Base-by-base conservation (phyloP, 2,329 filamentous ascomycete genomes). In the Ophiostoma himal-ulmi region DNA sequence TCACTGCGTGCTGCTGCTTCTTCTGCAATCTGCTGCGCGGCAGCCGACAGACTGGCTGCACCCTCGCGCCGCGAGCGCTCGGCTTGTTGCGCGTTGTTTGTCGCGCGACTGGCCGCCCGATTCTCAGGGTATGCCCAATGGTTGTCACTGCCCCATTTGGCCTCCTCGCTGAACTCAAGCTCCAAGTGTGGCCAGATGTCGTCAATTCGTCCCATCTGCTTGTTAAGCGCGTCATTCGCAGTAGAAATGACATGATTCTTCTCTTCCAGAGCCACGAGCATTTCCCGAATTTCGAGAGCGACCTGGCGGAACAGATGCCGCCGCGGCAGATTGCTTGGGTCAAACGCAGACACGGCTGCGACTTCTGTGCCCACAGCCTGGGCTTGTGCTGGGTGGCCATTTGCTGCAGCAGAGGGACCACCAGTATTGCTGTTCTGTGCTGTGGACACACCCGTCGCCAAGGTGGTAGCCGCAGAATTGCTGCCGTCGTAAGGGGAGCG, bases 71-170 rank as follows among this genome's bases (percentile, higher is more conserved):
- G 86, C 67, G 91, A 89, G 36, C 90, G 85, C 77, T 96, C 92
- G 41, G 89, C 88, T 64, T 88, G 85, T 64, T 88, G 85, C 34
- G 86, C 88, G 20, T 83, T 81, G 52, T 83, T 82, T 36, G 83
- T 82, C n/a, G 85, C 82, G 75, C 85, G 85, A 60, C 65, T 71
- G 44, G 82, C 82, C 44, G 88, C 85, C 74, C 94, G 90, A 77
- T 92, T 93, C 75, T 94, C 91, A 26, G 92, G 91, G 78, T 98
- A 98, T 67, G 94, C 95, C 95, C 95, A 99, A 79, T 99, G 95
- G 69, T 88, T 92, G 71, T 89, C 86, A 80, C 93, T 98, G 68
- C 96, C 95, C 82, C 93, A 90, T 80, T 96, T 92, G 70, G 95
- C 93, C 80, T 98, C 93, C 73, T 97, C 93, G 80, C 92, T 96